These are phyloP conservation scores for Leucocoprinus birnbaumii DNA, from an alignment of 768 basidiomycete genomes.

Conservation along the genomic window DNA sequence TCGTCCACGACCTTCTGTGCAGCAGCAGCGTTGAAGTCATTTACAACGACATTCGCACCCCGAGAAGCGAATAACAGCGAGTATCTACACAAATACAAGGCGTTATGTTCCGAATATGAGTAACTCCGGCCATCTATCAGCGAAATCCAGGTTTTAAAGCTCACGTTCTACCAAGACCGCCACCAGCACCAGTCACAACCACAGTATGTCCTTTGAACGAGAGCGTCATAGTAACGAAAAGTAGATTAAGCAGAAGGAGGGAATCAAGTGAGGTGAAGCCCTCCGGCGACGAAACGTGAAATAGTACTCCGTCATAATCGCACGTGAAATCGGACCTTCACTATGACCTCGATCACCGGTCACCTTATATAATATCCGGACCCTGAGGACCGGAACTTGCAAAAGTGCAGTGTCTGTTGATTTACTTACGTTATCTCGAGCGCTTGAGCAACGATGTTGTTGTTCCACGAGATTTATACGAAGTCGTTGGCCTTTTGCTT, in stretches of 20 bases:
- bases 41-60: conserved; percentile 93
- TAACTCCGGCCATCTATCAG: neutral
- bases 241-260: neutral
- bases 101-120: conserved; percentile 1
- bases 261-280: neutral
- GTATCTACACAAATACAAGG: conserved; percentile 52
- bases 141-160: conserved; percentile 24
- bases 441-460: too few species aligned
- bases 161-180: conserved; percentile 89
- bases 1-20: conserved; percentile 92
- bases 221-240: conserved; percentile 40
- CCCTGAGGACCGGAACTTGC: neutral
- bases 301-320: neutral
- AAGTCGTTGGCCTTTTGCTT: too few species aligned
- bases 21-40: conserved; percentile 85
- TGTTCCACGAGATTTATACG: too few species aligned
- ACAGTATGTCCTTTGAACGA: conserved; percentile 91
- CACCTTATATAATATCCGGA: neutral
- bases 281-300: neutral
- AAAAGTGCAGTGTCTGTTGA: too few species aligned
- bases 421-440: too few species aligned
- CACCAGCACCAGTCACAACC: conserved; percentile 93
- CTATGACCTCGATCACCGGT: neutral
- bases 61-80: conserved; percentile 88
- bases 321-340: neutral